Base-by-base conservation (phyloP, 1,139 yeast species). In the Candida sojae region DNA sequence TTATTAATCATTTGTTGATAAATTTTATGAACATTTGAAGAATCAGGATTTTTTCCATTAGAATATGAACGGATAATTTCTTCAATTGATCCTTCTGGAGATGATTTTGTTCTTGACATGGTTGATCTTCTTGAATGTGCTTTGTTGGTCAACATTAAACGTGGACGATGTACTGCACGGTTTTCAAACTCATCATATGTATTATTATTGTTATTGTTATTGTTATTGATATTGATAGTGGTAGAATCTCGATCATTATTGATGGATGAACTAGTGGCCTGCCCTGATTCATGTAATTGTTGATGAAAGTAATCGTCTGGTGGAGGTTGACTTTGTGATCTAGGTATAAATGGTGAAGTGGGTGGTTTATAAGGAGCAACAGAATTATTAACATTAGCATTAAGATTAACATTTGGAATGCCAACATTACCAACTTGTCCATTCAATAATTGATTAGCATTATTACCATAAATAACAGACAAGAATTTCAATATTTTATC, bases 401-500 rank as follows among this genome's bases (percentile, higher is more conserved):
- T 42, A 17, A 13, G 32, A 26, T 31, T 31, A 10, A n/a, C 31
- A 35, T 35, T 28, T 30, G 29, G 28, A 33, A 26, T 35, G 28
- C 31, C 25, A 12, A 41, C 52, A 13, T 49, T 52, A 37, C 55
- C 52, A 39, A 56, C 59, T 37, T 66, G 73, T 21, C 68, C 69
- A 51, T 73, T 79, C 47, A 73, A 62, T 6, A 72, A 69, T 58
- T 82, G 82, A 12, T 83, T 78, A 0, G 75, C 68, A 53, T 77
- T 84, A 55, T 82, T 85, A 32, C 96, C 96, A 62, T 91, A 88
- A 4, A 89, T 78, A 10, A 93, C 82, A 1, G 97, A 96, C 57
- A 93, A 72, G 58, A 93, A 92, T 56, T 95, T 82, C 60, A 95
- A 71, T 42, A 93, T 93, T 58, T 89, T 87, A 57, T 91, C 96